phyloP scores from a whole-genome alignment of 106 monocot species.

The Narthecium ossifragum region DNA sequence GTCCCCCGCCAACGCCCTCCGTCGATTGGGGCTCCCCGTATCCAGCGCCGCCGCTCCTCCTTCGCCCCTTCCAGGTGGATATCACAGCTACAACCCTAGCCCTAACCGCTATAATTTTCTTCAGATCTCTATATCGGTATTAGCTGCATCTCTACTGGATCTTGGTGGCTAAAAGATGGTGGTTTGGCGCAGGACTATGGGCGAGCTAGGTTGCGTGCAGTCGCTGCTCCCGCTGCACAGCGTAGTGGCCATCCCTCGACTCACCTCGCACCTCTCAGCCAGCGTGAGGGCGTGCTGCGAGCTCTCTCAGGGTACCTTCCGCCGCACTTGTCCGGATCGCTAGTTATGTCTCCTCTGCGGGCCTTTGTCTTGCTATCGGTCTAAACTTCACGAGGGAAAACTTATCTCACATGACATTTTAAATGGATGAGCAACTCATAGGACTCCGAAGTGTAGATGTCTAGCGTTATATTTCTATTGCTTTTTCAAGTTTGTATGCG shows the following conservation, averaged over 20 bases:
- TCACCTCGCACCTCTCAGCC: constrained; percentile 64
- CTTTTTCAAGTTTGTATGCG: constrained; percentile 1
- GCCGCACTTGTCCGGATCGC: constrained; percentile 91
- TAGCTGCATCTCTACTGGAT: neutral
- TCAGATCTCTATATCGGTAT: neutral
- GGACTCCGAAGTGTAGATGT: no score
- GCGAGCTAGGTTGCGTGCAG: constrained; percentile 37
- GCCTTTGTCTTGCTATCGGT: no score
- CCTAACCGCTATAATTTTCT: neutral
- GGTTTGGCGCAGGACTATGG: constrained; percentile 29
- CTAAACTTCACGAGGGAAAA: no score
- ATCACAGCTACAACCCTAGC: neutral
- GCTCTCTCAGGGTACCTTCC: constrained; percentile 85
- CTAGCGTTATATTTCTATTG: no score
- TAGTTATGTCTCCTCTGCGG: constrained; percentile 45
- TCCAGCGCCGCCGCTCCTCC: constrained; percentile 25
- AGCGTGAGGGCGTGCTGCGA: constrained; percentile 81
- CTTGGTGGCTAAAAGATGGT: no score
- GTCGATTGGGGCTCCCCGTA: constrained; percentile 13
- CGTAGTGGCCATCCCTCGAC: constrained; percentile 34
- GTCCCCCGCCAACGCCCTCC: constrained; percentile 15
- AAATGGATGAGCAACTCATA: no score
- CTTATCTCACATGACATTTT: no score
- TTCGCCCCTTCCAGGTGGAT: constrained; percentile 31
- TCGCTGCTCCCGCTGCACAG: constrained; percentile 65